Conservation (phyloP, 192 early-diverging fungal species). For the Entophlyctis luteolus region DNA sequence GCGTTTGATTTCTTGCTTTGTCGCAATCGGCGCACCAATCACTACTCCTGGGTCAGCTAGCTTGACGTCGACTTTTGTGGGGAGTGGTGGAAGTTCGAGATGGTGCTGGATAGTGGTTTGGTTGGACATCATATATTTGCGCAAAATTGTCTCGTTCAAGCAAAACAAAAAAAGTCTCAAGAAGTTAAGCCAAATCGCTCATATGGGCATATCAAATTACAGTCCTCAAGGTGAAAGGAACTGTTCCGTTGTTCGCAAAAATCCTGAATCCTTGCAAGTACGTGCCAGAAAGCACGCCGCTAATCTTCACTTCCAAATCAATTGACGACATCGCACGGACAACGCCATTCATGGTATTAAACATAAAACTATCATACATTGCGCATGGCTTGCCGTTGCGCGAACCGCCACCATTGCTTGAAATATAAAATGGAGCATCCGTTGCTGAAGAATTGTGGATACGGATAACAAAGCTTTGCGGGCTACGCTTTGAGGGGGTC, state of each 20-base stretch:
- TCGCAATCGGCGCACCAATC: too few species aligned
- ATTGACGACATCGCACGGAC: not conserved
- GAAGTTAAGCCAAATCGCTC: too few species aligned
- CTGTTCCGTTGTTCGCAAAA: conserved; percentile 2
- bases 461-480: not conserved
- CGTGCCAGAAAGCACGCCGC: conserved; percentile 2
- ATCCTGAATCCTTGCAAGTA: conserved; percentile 18
- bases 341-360: conserved; percentile 5
- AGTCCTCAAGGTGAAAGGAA: conserved; percentile 12
- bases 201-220: conserved; percentile 9
- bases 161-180: too few species aligned
- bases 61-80: too few species aligned
- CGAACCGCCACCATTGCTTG: not conserved
- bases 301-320: conserved; percentile 6
- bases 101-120: too few species aligned
- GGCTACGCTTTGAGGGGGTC: not conserved
- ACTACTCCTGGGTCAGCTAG: too few species aligned
- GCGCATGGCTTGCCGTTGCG: conserved; percentile 8
- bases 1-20: not conserved
- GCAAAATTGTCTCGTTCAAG: too few species aligned
- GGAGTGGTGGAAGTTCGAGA: too few species aligned
- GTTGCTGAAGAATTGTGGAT: not conserved
- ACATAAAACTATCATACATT: not conserved
- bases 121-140: too few species aligned
- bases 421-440: conserved; percentile 1